Conservation (phyloP, 306 rosid genomes). For the Vigna radiata region DNA sequence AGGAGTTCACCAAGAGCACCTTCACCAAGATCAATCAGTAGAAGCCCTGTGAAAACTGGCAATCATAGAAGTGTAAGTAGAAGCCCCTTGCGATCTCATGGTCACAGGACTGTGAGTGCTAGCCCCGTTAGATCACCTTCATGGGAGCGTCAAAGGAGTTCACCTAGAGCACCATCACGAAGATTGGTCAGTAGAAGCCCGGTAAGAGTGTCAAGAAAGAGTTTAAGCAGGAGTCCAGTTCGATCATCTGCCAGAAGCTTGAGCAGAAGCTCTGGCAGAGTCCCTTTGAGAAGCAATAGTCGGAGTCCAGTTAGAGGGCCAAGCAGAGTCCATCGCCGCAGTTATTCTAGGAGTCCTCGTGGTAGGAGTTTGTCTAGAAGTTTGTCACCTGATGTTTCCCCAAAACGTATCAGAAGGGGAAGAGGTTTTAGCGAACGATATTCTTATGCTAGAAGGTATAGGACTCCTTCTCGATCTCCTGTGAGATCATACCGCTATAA, state of each 20-base stretch:
- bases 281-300: conserved; percentile 69
- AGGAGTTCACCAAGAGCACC: conserved; percentile 67
- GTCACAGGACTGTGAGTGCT: conserved; percentile 48
- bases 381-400: conserved; percentile 81
- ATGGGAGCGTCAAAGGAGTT: conserved; percentile 58
- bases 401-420: conserved; percentile 91
- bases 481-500: conserved; percentile 78
- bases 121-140: conserved; percentile 54
- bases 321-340: conserved; percentile 62
- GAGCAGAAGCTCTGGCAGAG: conserved; percentile 84
- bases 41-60: conserved; percentile 66
- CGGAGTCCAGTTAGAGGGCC: conserved; percentile 71
- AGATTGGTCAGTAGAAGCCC: conserved; percentile 75
- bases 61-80: conserved; percentile 52
- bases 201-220: conserved; percentile 59
- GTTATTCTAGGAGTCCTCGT: conserved; percentile 88
- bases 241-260: conserved; percentile 74
- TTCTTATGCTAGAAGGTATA: conserved; percentile 92
- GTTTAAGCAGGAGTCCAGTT: conserved; percentile 73
- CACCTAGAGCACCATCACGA: conserved; percentile 58
- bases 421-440: conserved; percentile 94
- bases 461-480: conserved; percentile 92
- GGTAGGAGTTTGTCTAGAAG: conserved; percentile 85
- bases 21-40: conserved; percentile 56
- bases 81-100: conserved; percentile 52